Conservation (phyloP, 164 flowering plant species). For the Umbilicus rupestris region DNA sequence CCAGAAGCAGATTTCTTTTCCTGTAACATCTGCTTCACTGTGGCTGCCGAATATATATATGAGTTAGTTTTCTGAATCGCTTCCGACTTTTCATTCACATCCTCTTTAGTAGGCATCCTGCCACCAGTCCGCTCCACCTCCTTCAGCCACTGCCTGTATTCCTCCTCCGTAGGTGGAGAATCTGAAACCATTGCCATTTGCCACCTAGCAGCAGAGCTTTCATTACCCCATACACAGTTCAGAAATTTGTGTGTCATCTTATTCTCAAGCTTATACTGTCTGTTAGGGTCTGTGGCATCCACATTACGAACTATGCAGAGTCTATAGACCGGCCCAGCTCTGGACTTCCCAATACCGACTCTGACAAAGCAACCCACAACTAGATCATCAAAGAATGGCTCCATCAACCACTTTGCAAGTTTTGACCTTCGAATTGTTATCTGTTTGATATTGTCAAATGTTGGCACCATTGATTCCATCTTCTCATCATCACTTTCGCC, state of each 20-base stretch:
- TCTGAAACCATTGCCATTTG: conserved; percentile 96
- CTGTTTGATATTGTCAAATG: conserved; percentile 70
- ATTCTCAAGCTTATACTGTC: conserved; percentile 72
- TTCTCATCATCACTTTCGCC: conserved; percentile 58
- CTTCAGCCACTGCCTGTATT: conserved; percentile 66
- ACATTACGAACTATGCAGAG: conserved; percentile 81
- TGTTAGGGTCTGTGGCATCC: conserved; percentile 74
- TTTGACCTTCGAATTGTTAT: conserved; percentile 78
- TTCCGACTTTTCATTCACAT: conserved; percentile 62
- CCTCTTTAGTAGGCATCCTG: conserved; percentile 59
- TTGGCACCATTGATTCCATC: conserved; percentile 28
- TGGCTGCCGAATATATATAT: conserved; percentile 77
- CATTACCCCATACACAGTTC: conserved; percentile 76
- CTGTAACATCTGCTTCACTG: conserved; percentile 90
- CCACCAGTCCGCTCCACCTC: conserved; percentile 75
- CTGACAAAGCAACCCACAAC: conserved; percentile 95
- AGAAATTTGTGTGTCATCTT: conserved; percentile 76
- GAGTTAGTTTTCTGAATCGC: conserved; percentile 57
- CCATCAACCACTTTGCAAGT: conserved; percentile 89
- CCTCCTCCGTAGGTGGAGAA: conserved; percentile 62
- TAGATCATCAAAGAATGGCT: conserved; percentile 89
- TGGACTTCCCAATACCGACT: conserved; percentile 85
- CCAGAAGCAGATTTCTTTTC: conserved; percentile 82
- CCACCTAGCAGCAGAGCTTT: conserved; percentile 87
- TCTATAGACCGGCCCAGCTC: conserved; percentile 57